Evolutionary conservation across 225 moss, liverwort and hornwort species (phyloP).

Genomic region (Marchantia polymorpha): DNA sequence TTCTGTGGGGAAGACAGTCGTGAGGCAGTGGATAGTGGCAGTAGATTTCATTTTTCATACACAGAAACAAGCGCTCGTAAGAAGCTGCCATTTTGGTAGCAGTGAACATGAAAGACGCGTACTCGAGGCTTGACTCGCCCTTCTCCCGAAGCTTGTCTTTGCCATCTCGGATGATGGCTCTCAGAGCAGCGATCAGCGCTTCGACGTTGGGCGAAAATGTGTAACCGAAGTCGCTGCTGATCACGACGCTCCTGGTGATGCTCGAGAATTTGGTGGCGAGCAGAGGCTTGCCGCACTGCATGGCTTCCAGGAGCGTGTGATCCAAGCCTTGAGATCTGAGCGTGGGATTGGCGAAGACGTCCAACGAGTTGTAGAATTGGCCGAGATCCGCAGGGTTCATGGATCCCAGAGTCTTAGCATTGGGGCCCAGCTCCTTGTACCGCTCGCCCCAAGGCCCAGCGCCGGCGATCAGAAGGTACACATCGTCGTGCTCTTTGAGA

Average conservation of each 20-base stretch:
- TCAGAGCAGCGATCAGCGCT: constrained; percentile 51
- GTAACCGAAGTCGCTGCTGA: constrained; percentile 22
- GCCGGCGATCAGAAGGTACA: constrained; percentile 79
- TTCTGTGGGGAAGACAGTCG: constrained; percentile 39
- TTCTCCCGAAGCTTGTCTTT: constrained; percentile 44
- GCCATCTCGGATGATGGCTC: constrained; percentile 59
- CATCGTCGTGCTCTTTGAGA: constrained; percentile 50
- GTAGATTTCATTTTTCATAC: constrained; percentile 58
- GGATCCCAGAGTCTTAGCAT: constrained; percentile 20
- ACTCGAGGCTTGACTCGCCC: constrained; percentile 55
- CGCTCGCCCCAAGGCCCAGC: constrained; percentile 81
- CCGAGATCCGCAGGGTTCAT: constrained; percentile 23
- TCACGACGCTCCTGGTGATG: constrained; percentile 31
- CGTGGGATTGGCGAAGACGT: constrained; percentile 90
- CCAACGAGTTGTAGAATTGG: constrained; percentile 42
- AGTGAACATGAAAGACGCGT: constrained; percentile 75
- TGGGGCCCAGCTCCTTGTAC: constrained; percentile 50
- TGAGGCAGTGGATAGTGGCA: constrained; percentile 69
- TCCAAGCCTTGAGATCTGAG: constrained; percentile 28
- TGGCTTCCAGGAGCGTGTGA: constrained; percentile 32
- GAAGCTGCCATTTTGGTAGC: constrained; percentile 81
- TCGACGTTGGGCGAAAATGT: constrained; percentile 51
- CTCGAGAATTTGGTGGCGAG: constrained; percentile 29
- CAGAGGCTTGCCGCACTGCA: constrained; percentile 33
- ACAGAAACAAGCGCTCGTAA: constrained; percentile 87